Evolutionary conservation across 352 stramenopile species (phyloP), one percentile per base, ranked within the genome.

Genomic region (Pelagophyceae sp.): DNA sequence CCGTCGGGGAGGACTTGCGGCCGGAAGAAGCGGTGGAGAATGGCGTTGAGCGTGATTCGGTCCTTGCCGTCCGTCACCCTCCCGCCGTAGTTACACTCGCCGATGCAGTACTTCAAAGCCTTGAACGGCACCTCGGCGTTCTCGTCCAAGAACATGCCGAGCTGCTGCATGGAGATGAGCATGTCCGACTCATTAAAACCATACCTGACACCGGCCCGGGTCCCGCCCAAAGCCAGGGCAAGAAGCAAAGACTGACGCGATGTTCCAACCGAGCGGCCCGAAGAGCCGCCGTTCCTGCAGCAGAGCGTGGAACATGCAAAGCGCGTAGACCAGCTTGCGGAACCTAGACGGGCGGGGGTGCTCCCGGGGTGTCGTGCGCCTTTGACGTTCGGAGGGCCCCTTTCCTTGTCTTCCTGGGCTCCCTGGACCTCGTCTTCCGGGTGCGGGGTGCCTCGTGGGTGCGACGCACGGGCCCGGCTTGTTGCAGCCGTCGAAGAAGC

Each of bases 21-120:
- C 15, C 88, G 93, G 80, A 96, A 94, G 78, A 94, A 98, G 71
- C 93, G 93, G 77, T 88, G 86, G 6, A 98, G 86, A 65, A 97
- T 95, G 67, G 87, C 94, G 80, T 93, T 96, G 32, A 98, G 80
- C 79, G 92, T 96, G 0, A 91, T 86, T 19, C 93, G 86, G 78
- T 98, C 93, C 93, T 91, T 96, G 83, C 96, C 93, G 81, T 98
- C 93, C 1, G 93, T 97, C 15, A 98, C 93, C 31, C 93, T 88
- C 5, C 93, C 93, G n/a, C 93, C 93, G 74, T 98, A 98, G 84
- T 97, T 97, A 80, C 97, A 97, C 78, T 98, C 91, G 0, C 92
- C 87, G 0, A 92, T 96, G 23, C 97, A 92, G 78, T 97, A 97
- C n/a, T 90, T 87, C 50, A 97, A 82, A 0, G 93, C 93, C 76